Conservation (phyloP, 2,329 filamentous ascomycete genomes). For the Pseudogymnoascus sp. region DNA sequence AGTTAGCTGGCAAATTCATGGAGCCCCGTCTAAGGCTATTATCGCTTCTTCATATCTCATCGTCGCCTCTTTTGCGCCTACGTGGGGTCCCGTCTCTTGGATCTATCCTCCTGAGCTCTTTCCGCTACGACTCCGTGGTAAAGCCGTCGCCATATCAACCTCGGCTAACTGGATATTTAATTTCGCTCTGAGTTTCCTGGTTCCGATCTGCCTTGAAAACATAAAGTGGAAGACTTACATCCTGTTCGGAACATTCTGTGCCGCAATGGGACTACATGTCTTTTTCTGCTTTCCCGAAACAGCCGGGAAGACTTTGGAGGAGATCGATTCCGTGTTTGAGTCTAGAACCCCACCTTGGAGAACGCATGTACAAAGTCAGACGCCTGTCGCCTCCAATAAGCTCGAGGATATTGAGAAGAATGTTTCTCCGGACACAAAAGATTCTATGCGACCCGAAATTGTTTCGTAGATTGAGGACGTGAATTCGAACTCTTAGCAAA, state of each 20-base stretch:
- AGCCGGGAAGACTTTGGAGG: slow-evolving; percentile 54
- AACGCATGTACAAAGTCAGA: not conserved
- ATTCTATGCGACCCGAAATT: not conserved
- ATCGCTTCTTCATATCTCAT: slow-evolving; percentile 62
- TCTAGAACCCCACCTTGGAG: not conserved
- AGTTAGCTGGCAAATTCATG: not conserved
- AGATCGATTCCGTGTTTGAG: slow-evolving; percentile 39
- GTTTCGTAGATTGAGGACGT: not conserved
- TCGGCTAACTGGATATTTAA: slow-evolving; percentile 47
- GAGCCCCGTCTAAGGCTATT: slow-evolving; percentile 29
- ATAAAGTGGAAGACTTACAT: slow-evolving; percentile 48
- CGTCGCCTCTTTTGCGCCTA: slow-evolving; percentile 45
- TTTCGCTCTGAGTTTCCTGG: slow-evolving; percentile 42
- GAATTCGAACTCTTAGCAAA: not conserved
- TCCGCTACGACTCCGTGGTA: slow-evolving; percentile 43
- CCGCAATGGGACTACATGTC: slow-evolving; percentile 39
- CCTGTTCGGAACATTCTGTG: slow-evolving; percentile 47
- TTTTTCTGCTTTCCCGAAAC: slow-evolving; percentile 61
- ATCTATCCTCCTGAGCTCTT: slow-evolving; percentile 43
- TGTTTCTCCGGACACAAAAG: not conserved
- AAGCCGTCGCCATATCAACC: slow-evolving; percentile 47
- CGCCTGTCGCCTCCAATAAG: not conserved
- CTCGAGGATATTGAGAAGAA: not conserved
- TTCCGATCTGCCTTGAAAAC: slow-evolving; percentile 39
- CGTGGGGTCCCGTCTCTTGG: slow-evolving; percentile 40